Evolutionary conservation across 2,329 filamentous ascomycete species (phyloP).

Genomic region (Clarireedia homoeocarpa): DNA sequence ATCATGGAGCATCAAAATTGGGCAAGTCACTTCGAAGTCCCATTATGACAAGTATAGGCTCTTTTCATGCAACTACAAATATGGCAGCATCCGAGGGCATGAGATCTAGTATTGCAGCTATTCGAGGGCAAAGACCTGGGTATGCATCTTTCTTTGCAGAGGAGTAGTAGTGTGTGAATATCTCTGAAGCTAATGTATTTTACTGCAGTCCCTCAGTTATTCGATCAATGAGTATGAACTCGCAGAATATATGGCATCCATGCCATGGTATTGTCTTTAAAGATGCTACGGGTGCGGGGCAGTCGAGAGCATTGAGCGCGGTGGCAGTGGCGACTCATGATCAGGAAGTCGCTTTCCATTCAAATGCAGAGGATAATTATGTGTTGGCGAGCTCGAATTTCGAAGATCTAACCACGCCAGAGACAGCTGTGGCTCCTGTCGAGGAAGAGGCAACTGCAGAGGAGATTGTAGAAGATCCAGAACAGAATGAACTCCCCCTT

Average conservation of each 20-base stretch:
- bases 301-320: conserved; percentile 17
- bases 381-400: conserved; percentile 11
- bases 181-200: not conserved
- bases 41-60: conserved; percentile 16
- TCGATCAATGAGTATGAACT: conserved; percentile 6
- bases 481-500: conserved; percentile 30
- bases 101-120: conserved; percentile 12
- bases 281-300: conserved; percentile 9
- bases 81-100: conserved; percentile 14
- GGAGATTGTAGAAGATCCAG: conserved; percentile 14
- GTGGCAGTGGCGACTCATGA: conserved; percentile 9
- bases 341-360: conserved; percentile 16
- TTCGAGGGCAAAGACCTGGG: conserved; percentile 14
- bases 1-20: conserved; percentile 30
- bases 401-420: not conserved
- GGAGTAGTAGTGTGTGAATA: not conserved
- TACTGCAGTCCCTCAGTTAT: not conserved
- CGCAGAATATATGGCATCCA: conserved; percentile 31
- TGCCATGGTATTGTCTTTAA: conserved; percentile 34
- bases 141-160: conserved; percentile 9
- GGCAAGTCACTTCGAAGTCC: conserved; percentile 21
- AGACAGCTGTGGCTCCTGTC: not conserved
- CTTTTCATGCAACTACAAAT: conserved; percentile 14
- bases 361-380: conserved; percentile 19
- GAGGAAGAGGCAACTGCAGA: not conserved